Evolutionary conservation across 805 yeast genomes (phyloP).

Genomic region (Wickerhamiella azymoides): DNA sequence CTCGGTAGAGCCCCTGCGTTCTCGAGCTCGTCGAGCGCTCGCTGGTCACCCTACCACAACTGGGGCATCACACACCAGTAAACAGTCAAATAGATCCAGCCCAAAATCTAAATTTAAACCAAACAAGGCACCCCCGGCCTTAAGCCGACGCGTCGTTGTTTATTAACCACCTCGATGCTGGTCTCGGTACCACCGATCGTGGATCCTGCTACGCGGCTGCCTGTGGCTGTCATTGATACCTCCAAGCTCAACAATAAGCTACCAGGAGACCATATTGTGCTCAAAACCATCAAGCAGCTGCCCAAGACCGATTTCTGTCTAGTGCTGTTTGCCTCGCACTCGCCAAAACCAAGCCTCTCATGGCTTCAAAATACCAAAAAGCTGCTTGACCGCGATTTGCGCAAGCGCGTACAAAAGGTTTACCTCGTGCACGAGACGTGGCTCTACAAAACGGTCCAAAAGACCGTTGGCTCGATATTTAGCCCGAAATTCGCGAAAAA

Average conservation of each 20-base stretch:
- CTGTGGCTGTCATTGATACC: conserved; percentile 72
- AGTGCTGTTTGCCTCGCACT: conserved; percentile 72
- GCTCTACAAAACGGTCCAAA: conserved; percentile 68
- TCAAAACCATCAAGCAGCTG: conserved; percentile 38
- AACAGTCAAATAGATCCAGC: too few relatives aligned
- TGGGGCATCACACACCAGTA: too few relatives aligned
- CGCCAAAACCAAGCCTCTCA: conserved; percentile 44
- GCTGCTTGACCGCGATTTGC: conserved; percentile 42
- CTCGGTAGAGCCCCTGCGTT: too few relatives aligned
- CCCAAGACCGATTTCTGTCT: conserved; percentile 55
- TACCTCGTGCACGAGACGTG: conserved; percentile 84
- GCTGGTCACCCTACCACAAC: too few relatives aligned
- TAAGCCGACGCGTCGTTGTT: background rate
- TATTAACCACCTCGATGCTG: conserved; percentile 18
- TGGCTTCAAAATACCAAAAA: conserved; percentile 53
- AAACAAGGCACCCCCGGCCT: too few relatives aligned
- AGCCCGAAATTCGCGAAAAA: conserved; percentile 33
- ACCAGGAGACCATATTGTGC: conserved; percentile 39
- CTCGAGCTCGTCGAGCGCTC: too few relatives aligned
- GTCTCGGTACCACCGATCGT: conserved; percentile 5
- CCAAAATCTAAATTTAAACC: too few relatives aligned
- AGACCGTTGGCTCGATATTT: conserved; percentile 51
- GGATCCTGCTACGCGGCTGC: conserved; percentile 56
- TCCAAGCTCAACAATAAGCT: conserved; percentile 45
- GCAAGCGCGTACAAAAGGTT: conserved; percentile 43